Base-by-base conservation (phyloP, 2,329 filamentous ascomycete species). In the Capronia americana region DNA sequence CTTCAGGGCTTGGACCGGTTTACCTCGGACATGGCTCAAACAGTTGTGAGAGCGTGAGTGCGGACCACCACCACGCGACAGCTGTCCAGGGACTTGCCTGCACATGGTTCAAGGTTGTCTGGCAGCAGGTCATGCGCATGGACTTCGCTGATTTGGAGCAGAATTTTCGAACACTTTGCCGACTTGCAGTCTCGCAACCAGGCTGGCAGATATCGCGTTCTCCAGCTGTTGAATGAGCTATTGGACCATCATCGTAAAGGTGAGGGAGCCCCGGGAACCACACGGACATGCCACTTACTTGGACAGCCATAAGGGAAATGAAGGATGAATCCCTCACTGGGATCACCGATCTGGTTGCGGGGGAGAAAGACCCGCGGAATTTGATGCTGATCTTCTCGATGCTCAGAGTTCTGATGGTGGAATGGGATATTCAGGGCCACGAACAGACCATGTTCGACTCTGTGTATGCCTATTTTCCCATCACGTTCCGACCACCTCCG, bases 401-500 rank as follows among this genome's bases (percentile, higher is more conserved):
- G 65, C 75, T 90, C 30, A 86, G 84, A 72, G 88, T 89, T 14
- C 82, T 89, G 1, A 88, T 90, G 83, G 82, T 88, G 6, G 88
- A 90, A 75, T 90, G 88, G 87, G 84, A 87, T 70, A 85, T 90
- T 65, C 81, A 83, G 3, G 81, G 82, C 46, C 82, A 88, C 75
- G 84, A 84, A 23, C 86, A 89, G 81, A 74, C 77, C 32, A 80
- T 90, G 53, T 90, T 90, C 73, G 88, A 91, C 70, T 83, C 87
- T 3, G 87, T 89, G 20, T 91, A 90, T 77, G 90, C 89, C 72
- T 91, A 91, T 75, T 91, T 90, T 73, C 88, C 88, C 0, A 90
- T 91, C 70, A 90, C 88, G 0, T 91, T 90, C 77, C 84, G 86
- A 72, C 88, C 88, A 11, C 88, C 88, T 1, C 88, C 87, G 11